phyloP scores from a whole-genome alignment of 1,284 basidiomycete species.

The Apiotrichum domesticum region DNA sequence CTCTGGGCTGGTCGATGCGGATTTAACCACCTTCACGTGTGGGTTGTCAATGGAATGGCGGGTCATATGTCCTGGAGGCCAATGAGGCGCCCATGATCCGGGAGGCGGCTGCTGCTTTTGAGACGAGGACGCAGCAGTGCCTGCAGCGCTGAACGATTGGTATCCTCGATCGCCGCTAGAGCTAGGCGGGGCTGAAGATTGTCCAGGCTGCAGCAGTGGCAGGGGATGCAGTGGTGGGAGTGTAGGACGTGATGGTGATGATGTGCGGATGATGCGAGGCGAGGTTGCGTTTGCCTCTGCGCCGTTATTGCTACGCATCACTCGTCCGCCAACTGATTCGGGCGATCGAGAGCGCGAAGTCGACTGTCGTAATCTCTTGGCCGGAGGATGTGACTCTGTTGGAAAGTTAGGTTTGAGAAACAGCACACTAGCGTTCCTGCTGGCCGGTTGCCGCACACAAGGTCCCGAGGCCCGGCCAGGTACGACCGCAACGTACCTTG shows the following conservation, averaged over 20 bases:
- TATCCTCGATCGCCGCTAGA: constrained; percentile 1
- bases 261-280: constrained; percentile 12
- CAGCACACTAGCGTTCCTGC: neutral
- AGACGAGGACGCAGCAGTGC: neutral
- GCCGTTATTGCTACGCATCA: neutral
- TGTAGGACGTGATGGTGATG: constrained; percentile 11
- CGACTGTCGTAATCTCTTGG: constrained; percentile 10
- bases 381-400: constrained; percentile 9
- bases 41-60: constrained; percentile 17
- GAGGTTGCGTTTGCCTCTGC: constrained; percentile 6
- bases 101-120: neutral
- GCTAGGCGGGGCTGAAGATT: neutral
- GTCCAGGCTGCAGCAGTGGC: constrained; percentile 1
- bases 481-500: constrained; percentile 10
- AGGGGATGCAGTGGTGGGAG: constrained; percentile 16
- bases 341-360: constrained; percentile 4
- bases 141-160: constrained; percentile 9
- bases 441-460: neutral
- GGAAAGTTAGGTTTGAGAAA: constrained; percentile 2
- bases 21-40: constrained; percentile 6
- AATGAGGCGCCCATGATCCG: constrained; percentile 10
- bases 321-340: neutral
- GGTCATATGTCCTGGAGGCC: constrained; percentile 10
- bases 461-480: neutral
- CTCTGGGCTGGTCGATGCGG: constrained; percentile 11